Evolutionary conservation across 768 basidiomycete genomes (phyloP), one percentile per base, ranked within the genome.

Genomic region (Naematelia aurantialba): DNA sequence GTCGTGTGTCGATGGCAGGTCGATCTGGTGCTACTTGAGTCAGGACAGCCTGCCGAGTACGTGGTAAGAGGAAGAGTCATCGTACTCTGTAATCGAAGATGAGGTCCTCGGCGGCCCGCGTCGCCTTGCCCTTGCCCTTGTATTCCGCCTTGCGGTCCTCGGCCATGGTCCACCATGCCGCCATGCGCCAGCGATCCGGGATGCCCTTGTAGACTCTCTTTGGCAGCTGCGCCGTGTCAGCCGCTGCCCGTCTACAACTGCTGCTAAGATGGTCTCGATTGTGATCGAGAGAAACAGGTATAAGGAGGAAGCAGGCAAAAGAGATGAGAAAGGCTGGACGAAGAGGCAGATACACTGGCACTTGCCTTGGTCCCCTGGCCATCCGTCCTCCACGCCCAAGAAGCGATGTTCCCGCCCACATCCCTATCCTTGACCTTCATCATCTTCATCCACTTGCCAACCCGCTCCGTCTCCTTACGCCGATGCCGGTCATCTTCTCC

Each of bases 381-480:
- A 81, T 63, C 67, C n/a, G 52, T 68, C 49, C 83, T 84, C 68
- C 93, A 80, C 30, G 74, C 77, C 92, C 93, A 97, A 12, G 80
- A 75, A 42, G 85, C 80, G 13, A 86, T 80, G 69, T 96, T 94
- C 10, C 86, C 86, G 29, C 93, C 92, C 8, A 78, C 72, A 72
- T 91, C 89, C 31, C 88, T 84, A 50, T 79, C 78, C 12, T 81
- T 78, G 13, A 89, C 85, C 4, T 55, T 56, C 67, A 81, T 76
- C 94, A 98, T 98, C 45, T 87, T 83, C n/a, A 84, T 85, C 94
- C 94, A 97, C 78, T 98, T 98, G 22, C 81, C 83, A 64, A 91
- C 89, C n/a, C 94, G 82, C 4, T 82, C 79, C 1, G 78, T 72
- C 76, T 98, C 94, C 73, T 86, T 89, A 46, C 65, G 69, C 45